Base-by-base conservation (phyloP, 768 basidiomycete genomes). In the Lanmaoa pseudosensibilis region DNA sequence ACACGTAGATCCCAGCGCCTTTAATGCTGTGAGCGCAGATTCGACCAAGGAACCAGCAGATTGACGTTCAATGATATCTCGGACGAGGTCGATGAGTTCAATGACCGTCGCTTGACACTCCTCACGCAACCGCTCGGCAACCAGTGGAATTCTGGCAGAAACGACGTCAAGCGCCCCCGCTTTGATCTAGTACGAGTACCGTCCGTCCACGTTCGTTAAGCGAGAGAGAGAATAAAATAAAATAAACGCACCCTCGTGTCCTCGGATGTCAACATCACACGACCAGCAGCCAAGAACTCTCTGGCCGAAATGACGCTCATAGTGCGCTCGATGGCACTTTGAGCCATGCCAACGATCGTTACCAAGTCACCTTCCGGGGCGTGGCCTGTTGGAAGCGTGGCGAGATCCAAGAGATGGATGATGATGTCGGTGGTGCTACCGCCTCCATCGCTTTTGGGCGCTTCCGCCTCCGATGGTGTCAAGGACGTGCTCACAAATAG, bases 91-190 rank as follows among this genome's bases (percentile, higher is more conserved):
- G 47, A 88, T 67, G 51, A 90, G 83, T 34, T 78, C 77, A 33
- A 77, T 72, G 45, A 93, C 74, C 7, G 73, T 77, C 27, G 78
- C 62, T 25, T 78, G 77, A 33, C 83, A 74, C 30, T 77, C 77
- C 36, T 74, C 70, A 13, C 95, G 85, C 45, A 81, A 73, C 21
- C 78, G 75, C 10, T 79, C 73, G 5, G 84, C 74, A 50, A 96
- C 77, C 7, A 80, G 75, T 0, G 82, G 78, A 1, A 96, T 73
- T 36, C 91, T 84, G 39, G 84, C 82, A 4, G 80, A 76, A 15
- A 97, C 71, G 10, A 94, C 77, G 34, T 83, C 82, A 32, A 97
- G 78, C 11, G 88, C 89, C 52, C 85, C 88, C 10, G 73, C 63
- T 69, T 87, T 82, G 27, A 86, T 75, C 89, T 91, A 61, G 34